Evolutionary conservation across 1,284 basidiomycete genomes (phyloP), one percentile per base, ranked within the genome.

Genomic region (Chondrostereum purpureum): DNA sequence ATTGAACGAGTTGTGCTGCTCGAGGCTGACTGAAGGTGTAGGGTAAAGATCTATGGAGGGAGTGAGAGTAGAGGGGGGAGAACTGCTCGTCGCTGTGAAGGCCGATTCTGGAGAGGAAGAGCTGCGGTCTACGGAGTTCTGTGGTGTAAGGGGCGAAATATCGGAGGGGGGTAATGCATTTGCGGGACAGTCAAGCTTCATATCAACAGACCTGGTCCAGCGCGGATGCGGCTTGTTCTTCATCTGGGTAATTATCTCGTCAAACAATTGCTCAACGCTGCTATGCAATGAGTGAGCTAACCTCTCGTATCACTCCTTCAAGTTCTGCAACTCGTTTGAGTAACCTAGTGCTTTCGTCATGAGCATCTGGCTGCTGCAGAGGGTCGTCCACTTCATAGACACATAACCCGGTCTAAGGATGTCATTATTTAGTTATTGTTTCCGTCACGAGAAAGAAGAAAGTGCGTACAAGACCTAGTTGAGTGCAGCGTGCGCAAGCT

Each of bases 331-430:
- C 82, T 34, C 88, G 78, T 48, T 79, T 78, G 44, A 85, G 74
- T 22, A 91, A 69, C 33, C 81, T 72, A 34, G 77, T 72, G 33
- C 73, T 73, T 58, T 90, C 88, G 47, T 83, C 82, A 50, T 72
- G 69, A n/a, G 56, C 54, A 44, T 70, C 65, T 11, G 57, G 54
- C 67, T 70, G 64, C 67, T 80, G 70, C 60, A 68, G 78, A 5
- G 81, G 80, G 57, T 90, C 85, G 57, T 89, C 88, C 3, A 90
- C 79, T 60, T 91, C 87, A 55, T 90, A 91, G 8, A 90, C 82
- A 59, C 88, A 91, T 2, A 88, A 70, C 1, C 87, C 87, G 20
- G 86, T 90, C 82, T 88, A 53, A 34, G 38, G 31, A 33, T 34
- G 39, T 5, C 19, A 23, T 50, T 20, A 45, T n/a, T n/a, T n/a